A percentile compares a stretch with the other conserved stretches of the same genome.
These are phyloP conservation scores for Ceratocystis smalleyi DNA, from an alignment of 2,329 filamentous ascomycete species.

Conservation along the genomic window DNA sequence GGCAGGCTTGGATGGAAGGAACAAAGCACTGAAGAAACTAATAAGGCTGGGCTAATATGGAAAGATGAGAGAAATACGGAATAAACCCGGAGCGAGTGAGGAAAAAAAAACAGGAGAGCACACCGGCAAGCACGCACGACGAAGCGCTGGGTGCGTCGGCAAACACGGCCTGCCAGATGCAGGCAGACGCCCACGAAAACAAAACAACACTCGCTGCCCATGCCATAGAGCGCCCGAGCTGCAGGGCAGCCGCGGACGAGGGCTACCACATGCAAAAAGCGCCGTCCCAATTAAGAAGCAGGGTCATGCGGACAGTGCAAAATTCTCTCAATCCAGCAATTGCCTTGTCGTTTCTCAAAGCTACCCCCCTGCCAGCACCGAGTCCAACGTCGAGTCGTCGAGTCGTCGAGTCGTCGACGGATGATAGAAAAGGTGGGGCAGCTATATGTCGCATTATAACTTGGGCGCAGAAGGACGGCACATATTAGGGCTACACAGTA, in stretches of 20 bases:
- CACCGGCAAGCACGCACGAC: too few relatives aligned
- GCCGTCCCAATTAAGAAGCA: too few relatives aligned
- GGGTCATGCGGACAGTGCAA: background rate
- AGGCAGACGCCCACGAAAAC: background rate
- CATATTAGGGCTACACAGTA: too few relatives aligned
- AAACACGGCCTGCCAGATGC: background rate
- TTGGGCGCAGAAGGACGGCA: too few relatives aligned
- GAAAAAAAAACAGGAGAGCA: background rate
- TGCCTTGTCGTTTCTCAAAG: background rate
- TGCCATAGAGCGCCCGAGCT: too few relatives aligned
- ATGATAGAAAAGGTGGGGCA: background rate
- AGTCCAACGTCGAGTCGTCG: background rate
- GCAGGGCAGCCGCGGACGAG: too few relatives aligned
- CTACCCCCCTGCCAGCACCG: too few relatives aligned
- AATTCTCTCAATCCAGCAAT: background rate
- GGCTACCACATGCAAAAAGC: too few relatives aligned
- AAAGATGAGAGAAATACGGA: background rate
- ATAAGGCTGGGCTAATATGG: background rate
- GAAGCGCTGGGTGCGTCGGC: background rate
- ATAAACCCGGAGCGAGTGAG: background rate
- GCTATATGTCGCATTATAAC: background rate
- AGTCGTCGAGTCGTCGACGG: background rate
- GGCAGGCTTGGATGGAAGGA: slow-evolving; percentile 1
- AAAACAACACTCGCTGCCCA: background rate
- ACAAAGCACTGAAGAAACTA: background rate